phyloP scores from a whole-genome alignment of 2,329 filamentous ascomycete genomes.

The Talaromyces albobiverticillius region DNA sequence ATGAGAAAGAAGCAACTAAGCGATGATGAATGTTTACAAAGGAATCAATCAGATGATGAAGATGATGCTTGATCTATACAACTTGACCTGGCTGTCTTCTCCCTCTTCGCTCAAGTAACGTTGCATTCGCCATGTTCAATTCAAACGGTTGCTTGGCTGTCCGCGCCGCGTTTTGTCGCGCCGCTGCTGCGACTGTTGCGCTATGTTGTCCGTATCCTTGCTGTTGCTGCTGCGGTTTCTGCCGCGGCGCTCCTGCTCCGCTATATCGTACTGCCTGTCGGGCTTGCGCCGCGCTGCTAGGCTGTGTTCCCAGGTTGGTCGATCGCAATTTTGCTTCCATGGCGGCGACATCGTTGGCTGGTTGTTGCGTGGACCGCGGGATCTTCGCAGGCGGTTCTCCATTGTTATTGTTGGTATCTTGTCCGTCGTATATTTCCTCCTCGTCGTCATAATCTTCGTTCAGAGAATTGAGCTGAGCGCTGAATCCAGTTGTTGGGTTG shows the following conservation, averaged over 20 bases:
- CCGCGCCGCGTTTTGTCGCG: conserved; percentile 72
- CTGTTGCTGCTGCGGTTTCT: conserved; percentile 50
- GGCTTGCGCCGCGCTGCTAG: conserved; percentile 61
- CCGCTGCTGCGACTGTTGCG: conserved; percentile 76
- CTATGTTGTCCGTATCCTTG: conserved; percentile 87
- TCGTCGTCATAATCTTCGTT: conserved; percentile 64
- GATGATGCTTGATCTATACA: too few species aligned
- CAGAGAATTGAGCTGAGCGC: conserved; percentile 60
- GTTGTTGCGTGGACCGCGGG: conserved; percentile 56
- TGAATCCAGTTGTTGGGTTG: conserved; percentile 55
- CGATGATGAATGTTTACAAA: too few species aligned
- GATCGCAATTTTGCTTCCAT: conserved; percentile 87
- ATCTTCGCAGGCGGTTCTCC: conserved; percentile 58
- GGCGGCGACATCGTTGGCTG: conserved; percentile 60
- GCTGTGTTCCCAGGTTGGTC: conserved; percentile 64
- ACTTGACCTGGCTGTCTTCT: conserved; percentile 33
- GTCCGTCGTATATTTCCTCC: conserved; percentile 54
- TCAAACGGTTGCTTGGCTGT: conserved; percentile 83
- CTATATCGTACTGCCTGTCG: conserved; percentile 45
- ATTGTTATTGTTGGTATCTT: conserved; percentile 25
- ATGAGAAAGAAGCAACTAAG: neutral
- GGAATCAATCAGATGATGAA: too few species aligned
- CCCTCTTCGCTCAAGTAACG: conserved; percentile 69
- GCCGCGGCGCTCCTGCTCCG: conserved; percentile 31
- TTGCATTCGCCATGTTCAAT: conserved; percentile 86